phyloP scores from a whole-genome alignment of 2,329 filamentous ascomycete species.

The Cladophialophora chaetospira region DNA sequence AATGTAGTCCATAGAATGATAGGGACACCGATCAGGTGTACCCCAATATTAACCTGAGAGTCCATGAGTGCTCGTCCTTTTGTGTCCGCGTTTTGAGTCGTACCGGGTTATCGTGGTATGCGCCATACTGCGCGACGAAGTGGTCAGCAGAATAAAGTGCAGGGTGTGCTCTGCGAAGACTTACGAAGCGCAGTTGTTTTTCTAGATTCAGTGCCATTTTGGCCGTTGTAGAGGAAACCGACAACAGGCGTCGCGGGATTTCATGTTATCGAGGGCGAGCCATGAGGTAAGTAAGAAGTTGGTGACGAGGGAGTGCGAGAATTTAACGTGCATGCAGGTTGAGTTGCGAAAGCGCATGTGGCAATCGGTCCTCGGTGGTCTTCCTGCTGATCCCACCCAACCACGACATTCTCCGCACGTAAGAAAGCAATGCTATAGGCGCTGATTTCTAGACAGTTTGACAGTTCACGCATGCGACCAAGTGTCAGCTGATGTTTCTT shows the following conservation, averaged over 20 bases:
- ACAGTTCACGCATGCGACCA: too few relatives aligned
- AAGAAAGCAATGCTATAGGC: too few relatives aligned
- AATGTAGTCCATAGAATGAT: constrained; percentile 61
- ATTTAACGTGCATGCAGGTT: not conserved
- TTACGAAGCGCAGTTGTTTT: constrained; percentile 67
- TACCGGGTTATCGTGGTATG: constrained; percentile 67
- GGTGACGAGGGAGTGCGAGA: not conserved
- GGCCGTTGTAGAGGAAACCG: not conserved
- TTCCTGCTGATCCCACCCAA: not conserved
- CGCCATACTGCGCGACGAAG: constrained; percentile 57
- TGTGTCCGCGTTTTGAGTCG: constrained; percentile 19
- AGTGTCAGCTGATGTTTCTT: too few relatives aligned
- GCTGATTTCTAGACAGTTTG: too few relatives aligned
- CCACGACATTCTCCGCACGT: constrained; percentile 1
- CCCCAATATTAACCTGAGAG: constrained; percentile 63
- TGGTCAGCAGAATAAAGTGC: constrained; percentile 28
- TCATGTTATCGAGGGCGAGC: constrained; percentile 17
- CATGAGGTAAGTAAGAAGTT: not conserved
- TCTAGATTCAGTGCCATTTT: constrained; percentile 57
- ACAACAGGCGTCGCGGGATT: not conserved
- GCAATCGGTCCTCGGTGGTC: not conserved
- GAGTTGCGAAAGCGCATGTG: not conserved
- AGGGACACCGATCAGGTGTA: constrained; percentile 67
- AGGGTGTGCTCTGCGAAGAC: constrained; percentile 35
- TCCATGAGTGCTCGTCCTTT: not conserved